A percentile compares a stretch with the other conserved stretches of the same genome.
phyloP scores from a whole-genome alignment of 2,329 filamentous ascomycete species.

The Camillea tinctor region DNA sequence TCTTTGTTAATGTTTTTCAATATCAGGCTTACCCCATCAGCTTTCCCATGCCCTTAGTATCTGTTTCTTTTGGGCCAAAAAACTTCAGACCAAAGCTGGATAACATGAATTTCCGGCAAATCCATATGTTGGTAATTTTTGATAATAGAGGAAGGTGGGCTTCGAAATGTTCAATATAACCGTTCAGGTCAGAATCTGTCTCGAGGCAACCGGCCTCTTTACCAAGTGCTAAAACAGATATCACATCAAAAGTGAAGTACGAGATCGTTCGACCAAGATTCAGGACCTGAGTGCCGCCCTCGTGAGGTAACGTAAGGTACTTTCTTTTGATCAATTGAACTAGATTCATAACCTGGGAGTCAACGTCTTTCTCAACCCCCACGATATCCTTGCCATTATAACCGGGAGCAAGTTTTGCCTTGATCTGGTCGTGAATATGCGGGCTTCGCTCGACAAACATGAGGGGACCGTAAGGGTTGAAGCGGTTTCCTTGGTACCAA shows the following conservation, averaged over 20 bases:
- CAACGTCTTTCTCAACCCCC: slow-evolving; percentile 16
- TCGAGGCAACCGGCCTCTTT: slow-evolving; percentile 25
- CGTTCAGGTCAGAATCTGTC: slow-evolving; percentile 20
- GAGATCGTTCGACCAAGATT: slow-evolving; percentile 9
- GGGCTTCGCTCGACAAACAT: slow-evolving; percentile 17
- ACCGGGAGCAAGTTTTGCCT: slow-evolving; percentile 17
- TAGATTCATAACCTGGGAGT: slow-evolving; percentile 14
- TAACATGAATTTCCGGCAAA: slow-evolving; percentile 18
- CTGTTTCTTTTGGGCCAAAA: slow-evolving; percentile 24
- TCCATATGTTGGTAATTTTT: slow-evolving; percentile 21
- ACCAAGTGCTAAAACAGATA: slow-evolving; percentile 27
- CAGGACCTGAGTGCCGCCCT: slow-evolving; percentile 4
- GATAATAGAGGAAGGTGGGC: slow-evolving; percentile 11
- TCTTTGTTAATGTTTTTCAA: neutral
- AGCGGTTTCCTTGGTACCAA: slow-evolving; percentile 16
- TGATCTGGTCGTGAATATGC: slow-evolving; percentile 19
- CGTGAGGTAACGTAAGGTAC: slow-evolving; percentile 9
- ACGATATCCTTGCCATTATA: slow-evolving; percentile 24
- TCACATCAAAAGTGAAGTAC: slow-evolving; percentile 26
- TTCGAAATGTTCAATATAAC: slow-evolving; percentile 15
- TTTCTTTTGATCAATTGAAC: slow-evolving; percentile 16
- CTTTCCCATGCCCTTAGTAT: slow-evolving; percentile 20
- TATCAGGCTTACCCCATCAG: slow-evolving; percentile 10
- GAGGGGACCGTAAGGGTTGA: slow-evolving; percentile 16
- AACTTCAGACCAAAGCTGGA: slow-evolving; percentile 16